Evolutionary conservation across 768 basidiomycete species (phyloP).

Genomic region (Omphalotus guepiniiformis): DNA sequence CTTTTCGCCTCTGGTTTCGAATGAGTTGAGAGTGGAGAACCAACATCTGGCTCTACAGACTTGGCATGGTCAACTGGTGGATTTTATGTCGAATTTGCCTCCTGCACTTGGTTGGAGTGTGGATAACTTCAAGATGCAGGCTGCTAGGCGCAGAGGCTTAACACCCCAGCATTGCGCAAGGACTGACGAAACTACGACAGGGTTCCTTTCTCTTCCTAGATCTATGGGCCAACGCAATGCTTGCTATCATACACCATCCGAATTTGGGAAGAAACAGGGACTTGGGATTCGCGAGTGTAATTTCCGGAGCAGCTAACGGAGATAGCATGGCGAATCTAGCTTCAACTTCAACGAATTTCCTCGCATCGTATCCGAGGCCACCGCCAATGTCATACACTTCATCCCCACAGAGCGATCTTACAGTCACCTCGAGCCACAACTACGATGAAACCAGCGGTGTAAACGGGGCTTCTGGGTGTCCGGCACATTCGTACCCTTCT

Average conservation of each 20-base stretch:
- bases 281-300: too few relatives aligned
- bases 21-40: neutral
- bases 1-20: neutral
- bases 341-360: too few relatives aligned
- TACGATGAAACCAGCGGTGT: too few relatives aligned
- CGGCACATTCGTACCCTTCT: too few relatives aligned
- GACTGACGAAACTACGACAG: neutral
- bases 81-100: slow-evolving; percentile 11
- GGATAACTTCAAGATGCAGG: slow-evolving; percentile 10
- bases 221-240: neutral
- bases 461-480: too few relatives aligned
- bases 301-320: too few relatives aligned
- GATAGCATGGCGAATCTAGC: slow-evolving; percentile 9
- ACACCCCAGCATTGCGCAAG: neutral
- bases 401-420: too few relatives aligned
- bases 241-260: slow-evolving; percentile 8
- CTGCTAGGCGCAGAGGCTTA: slow-evolving; percentile 8
- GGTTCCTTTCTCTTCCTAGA: slow-evolving; percentile 5
- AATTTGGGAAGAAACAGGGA: slow-evolving; percentile 8
- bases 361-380: too few relatives aligned
- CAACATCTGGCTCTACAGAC: neutral
- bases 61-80: slow-evolving; percentile 11
- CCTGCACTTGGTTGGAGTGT: slow-evolving; percentile 8
- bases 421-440: too few relatives aligned
- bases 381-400: too few relatives aligned